Evolutionary conservation across 163 green algal species (phyloP).

Genomic region (Coccomyxa subellipsoidea): DNA sequence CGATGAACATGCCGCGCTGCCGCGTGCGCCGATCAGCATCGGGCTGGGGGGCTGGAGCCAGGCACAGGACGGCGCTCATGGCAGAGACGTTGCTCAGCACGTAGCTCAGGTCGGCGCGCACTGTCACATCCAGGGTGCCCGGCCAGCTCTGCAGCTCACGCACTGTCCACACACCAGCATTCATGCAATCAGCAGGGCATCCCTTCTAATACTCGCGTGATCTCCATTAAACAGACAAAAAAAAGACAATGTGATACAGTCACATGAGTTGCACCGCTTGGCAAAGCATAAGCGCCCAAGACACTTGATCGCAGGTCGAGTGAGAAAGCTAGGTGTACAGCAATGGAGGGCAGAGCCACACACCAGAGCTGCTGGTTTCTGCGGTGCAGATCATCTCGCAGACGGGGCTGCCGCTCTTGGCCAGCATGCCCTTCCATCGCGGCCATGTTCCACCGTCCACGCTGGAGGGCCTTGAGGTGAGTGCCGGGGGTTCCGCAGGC

Average conservation of each 20-base stretch:
- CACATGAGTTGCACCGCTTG: no score
- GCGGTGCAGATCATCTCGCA: background rate
- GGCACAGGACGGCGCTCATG: background rate
- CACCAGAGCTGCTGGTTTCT: background rate
- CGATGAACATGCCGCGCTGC: background rate
- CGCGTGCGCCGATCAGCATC: background rate
- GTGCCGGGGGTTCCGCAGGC: background rate
- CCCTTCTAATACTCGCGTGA: no score
- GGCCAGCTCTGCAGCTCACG: background rate
- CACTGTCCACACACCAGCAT: background rate
- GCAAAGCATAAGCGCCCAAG: no score
- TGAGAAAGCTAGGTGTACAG: no score
- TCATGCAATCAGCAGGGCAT: background rate
- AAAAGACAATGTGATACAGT: no score
- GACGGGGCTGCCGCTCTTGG: background rate
- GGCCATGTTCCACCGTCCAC: background rate
- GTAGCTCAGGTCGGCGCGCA: background rate
- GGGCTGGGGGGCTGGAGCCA: background rate
- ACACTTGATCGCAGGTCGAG: no score
- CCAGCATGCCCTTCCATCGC: background rate
- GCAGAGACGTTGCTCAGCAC: background rate
- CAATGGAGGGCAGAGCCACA: no score
- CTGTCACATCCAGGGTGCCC: conserved; percentile 1
- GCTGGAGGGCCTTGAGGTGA: background rate
- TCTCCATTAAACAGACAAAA: no score